These are phyloP conservation scores for Phylloboletellus chloephorus DNA, from an alignment of 1,284 basidiomycete genomes.

Conservation along the genomic window DNA sequence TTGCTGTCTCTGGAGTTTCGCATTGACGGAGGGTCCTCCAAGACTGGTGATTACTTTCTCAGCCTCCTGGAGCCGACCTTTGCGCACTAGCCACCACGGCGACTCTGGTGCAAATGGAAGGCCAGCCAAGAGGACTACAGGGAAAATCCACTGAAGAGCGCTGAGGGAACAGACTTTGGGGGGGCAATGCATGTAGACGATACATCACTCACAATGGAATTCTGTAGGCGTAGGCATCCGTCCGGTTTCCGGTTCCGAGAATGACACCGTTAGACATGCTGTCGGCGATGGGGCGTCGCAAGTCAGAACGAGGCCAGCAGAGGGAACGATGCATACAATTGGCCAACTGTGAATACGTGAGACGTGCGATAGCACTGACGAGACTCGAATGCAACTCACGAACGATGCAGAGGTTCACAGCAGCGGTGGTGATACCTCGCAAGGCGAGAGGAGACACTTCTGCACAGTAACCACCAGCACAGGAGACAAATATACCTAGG, in stretches of 20 bases:
- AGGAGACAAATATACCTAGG: constrained; percentile 27
- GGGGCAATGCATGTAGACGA: background rate
- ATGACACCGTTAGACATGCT: constrained; percentile 29
- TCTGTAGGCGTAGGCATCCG: constrained; percentile 24
- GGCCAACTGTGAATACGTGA: constrained; percentile 18
- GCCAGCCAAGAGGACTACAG: constrained; percentile 22
- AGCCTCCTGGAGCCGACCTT: constrained; percentile 48
- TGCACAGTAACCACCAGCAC: constrained; percentile 25
- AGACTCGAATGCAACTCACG: constrained; percentile 11
- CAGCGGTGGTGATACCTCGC: constrained; percentile 27
- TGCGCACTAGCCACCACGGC: constrained; percentile 57
- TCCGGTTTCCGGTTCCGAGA: constrained; percentile 20
- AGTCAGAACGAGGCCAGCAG: background rate
- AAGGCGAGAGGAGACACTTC: constrained; percentile 30
- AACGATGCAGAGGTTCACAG: constrained; percentile 29
- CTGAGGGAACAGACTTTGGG: constrained; percentile 4
- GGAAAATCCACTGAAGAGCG: constrained; percentile 30
- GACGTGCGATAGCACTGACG: fast-evolving
- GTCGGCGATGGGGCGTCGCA: background rate
- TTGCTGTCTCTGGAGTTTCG: constrained; percentile 19
- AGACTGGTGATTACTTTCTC: constrained; percentile 40
- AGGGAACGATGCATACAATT: constrained; percentile 20
- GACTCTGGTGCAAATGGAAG: constrained; percentile 50
- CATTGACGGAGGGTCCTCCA: constrained; percentile 22
- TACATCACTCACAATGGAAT: constrained; percentile 24